Base-by-base conservation (phyloP, 768 basidiomycete species). In the Boletus subparvulus region DNA sequence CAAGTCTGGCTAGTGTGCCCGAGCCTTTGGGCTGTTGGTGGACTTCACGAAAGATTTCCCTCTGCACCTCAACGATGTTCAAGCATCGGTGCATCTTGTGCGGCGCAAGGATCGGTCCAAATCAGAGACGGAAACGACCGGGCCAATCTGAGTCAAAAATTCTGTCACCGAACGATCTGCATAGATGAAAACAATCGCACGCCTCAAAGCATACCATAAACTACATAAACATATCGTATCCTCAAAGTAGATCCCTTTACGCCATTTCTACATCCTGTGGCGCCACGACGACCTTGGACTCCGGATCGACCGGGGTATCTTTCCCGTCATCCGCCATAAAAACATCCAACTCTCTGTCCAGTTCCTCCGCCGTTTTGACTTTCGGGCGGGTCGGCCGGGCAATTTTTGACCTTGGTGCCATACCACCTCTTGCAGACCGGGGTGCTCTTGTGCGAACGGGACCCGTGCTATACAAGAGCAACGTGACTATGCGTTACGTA, bases 291-390 rank as follows among this genome's bases (percentile, higher is more conserved):
- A 50, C 55, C 46, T 63, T 67, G 43, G 61, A 46, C 47, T 58
- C 63, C 21, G 61, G 62, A 28, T 57, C 60, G 7, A 58, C 59
- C n/a, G 66, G 49, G 2, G 40, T 65, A 12, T 68, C 64, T 42
- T 73, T 63, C 4, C 41, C 65, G 0, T 79, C 73, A 62, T 87
- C 87, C 9, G 81, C 83, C 90, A 92, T 90, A 64, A 91, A 92
- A 4, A 86, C 83, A 61, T 97, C 94, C 56, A 97, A 70, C 73
- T 97, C 94, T 69, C 82, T 86, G 70, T 97, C 94, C 56, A 97
- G 74, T 62, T 96, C 90, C 55, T 86, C 88, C 9, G 83, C 89
- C 2, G 89, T 89, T 73, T 90, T 85, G 4, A 82, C 78, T 73
- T 86, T 84, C 65, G 80, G 75, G 21, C 71, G 71, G 13, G 58